Base-by-base conservation (phyloP, 2,329 filamentous ascomycete genomes). In the Aspergillus brunneoviolaceus region DNA sequence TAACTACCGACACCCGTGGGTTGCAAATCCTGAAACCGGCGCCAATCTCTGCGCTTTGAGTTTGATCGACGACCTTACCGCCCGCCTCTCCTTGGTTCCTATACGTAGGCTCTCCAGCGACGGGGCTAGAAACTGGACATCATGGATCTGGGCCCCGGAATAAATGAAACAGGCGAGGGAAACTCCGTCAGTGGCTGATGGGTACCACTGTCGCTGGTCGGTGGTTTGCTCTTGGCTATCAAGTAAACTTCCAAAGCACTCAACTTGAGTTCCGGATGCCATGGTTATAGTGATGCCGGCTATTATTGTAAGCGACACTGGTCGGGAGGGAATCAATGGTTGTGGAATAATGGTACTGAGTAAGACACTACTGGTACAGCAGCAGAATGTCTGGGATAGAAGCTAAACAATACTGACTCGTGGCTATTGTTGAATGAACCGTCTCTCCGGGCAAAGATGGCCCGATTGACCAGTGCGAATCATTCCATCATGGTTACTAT, bases 141-240 rank as follows among this genome's bases (percentile, higher is more conserved):
- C 33, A 35, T 35, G 47, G 53, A 21, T 31, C 53, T 47, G 25
- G 53, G 31, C 53, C n/a, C 51, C 57, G 51, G 39, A 16, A 55
- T 47, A 50, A 59, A 59, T 55, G 57, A 59, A 55, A 59, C 57
- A 55, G 29, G 54, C 51, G 57, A 59, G 57, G 14, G 10, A 29
- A 21, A 31, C 12, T 10, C 33, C 39, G 52, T 29, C 31, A 48
- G 42, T 33, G 52, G 52, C 52, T 55, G 39, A 35, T 35, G 42
- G 42, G 27, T 27, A 47, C 27, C 23, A 23, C 42, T 49, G 53
- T 47, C 53, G 53, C 53, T 19, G 42, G 53, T 47, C 2, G 33
- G 25, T 31, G 33, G 53, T 48, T 48, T 35, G 53, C 45, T 55
- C 48, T 35, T 16, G 51, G 14, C 29, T 35, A 21, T 45, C 27